phyloP scores from a whole-genome alignment of 768 basidiomycete genomes.

The Lentinula sp. region DNA sequence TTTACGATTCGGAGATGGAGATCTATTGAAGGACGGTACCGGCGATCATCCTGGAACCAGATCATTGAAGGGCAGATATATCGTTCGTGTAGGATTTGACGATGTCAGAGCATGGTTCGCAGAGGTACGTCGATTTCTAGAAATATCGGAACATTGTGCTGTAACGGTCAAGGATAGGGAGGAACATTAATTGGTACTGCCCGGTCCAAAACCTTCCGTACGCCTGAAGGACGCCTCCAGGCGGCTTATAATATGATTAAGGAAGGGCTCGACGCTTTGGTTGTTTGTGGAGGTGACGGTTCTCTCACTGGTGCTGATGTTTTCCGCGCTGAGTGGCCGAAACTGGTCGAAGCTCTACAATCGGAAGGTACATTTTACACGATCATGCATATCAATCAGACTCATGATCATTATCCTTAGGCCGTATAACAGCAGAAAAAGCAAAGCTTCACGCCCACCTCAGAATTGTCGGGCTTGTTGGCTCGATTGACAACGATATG shows the following conservation, averaged over 20 bases:
- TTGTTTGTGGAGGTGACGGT: conserved; percentile 97
- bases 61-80: conserved; percentile 85
- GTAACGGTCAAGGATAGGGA: conserved; percentile 42
- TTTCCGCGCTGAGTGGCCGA: conserved; percentile 92
- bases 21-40: conserved; percentile 73
- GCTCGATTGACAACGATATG: conserved; percentile 99
- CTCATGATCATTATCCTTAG: background rate
- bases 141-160: background rate
- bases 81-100: conserved; percentile 96
- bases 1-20: conserved; percentile 78
- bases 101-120: conserved; percentile 95
- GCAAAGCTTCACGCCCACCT: conserved; percentile 72
- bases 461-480: conserved; percentile 96
- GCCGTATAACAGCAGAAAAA: conserved; percentile 65
- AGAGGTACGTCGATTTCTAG: conserved; percentile 45
- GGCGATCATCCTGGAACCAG: conserved; percentile 64
- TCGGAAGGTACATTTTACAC: conserved; percentile 41
- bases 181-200: conserved; percentile 97
- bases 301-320: conserved; percentile 94
- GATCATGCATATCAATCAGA: background rate
- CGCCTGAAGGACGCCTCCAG: conserved; percentile 77
- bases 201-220: conserved; percentile 79
- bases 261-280: conserved; percentile 95
- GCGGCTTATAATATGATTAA: conserved; percentile 91
- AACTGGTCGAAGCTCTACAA: conserved; percentile 66